Percentiles rank a stretch among this genome's conserved stretches.
Conservation (phyloP, 805 yeast genomes). For the Wickerhamiella lipophila region DNA sequence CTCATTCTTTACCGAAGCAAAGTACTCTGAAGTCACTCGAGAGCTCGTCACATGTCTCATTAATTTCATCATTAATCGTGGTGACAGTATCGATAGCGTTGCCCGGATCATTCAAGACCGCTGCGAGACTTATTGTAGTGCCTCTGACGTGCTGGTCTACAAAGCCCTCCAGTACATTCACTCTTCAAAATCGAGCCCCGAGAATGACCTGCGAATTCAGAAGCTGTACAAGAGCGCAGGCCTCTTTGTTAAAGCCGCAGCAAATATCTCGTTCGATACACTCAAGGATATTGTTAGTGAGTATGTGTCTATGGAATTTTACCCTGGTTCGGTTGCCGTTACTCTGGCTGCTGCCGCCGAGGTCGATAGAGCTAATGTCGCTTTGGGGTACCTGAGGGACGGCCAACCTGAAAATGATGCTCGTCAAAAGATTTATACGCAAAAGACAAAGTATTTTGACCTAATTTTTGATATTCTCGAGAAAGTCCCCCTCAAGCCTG, state of each 20-base stretch:
- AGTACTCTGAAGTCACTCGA: conserved; percentile 44
- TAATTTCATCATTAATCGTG: conserved; percentile 74
- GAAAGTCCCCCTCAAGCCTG: conserved; percentile 44
- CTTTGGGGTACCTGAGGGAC: conserved; percentile 44
- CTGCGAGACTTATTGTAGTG: conserved; percentile 89
- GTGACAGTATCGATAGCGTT: conserved; percentile 85
- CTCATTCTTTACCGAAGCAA: conserved; percentile 58
- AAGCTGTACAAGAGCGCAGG: conserved; percentile 60
- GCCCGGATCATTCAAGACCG: conserved; percentile 80
- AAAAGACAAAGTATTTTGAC: conserved; percentile 50
- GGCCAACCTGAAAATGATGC: conserved; percentile 40
- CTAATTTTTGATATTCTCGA: conserved; percentile 64
- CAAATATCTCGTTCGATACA: conserved; percentile 62
- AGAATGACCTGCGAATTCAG: conserved; percentile 56
- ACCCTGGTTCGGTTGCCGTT: conserved; percentile 75
- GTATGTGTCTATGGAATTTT: conserved; percentile 65
- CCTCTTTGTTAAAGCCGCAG: conserved; percentile 67
- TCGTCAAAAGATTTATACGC: conserved; percentile 38
- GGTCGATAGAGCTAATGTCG: conserved; percentile 47
- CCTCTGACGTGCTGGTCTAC: conserved; percentile 85
- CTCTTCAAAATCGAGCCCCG: conserved; percentile 43
- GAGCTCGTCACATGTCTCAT: conserved; percentile 82
- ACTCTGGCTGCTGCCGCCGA: conserved; percentile 63
- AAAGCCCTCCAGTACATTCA: conserved; percentile 87
- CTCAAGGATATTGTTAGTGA: conserved; percentile 68